Percentiles rank a stretch among this genome's conserved stretches.
These are phyloP conservation scores for Rhododendron mucronatum DNA, from an alignment of 148 eudicot species.

Conservation along the genomic window DNA sequence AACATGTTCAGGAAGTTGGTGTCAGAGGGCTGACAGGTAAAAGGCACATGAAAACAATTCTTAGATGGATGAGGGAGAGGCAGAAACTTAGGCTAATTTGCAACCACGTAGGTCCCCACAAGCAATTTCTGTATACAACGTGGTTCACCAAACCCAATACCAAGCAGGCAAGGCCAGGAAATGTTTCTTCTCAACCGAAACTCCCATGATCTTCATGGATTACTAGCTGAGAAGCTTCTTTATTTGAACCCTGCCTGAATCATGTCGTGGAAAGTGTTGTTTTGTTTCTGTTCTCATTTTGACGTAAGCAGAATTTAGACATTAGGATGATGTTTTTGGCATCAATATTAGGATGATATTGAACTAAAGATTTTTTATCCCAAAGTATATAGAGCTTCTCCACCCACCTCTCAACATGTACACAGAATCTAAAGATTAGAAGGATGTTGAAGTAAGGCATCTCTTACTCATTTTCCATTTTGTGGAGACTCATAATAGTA, in stretches of 20 bases:
- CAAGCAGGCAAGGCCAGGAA: slow-evolving; percentile 28
- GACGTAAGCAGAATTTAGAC: background rate
- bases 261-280: background rate
- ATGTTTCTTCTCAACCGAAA: slow-evolving; percentile 25
- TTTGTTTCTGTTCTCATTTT: background rate
- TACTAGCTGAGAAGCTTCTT: background rate
- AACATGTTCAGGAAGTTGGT: slow-evolving; percentile 56
- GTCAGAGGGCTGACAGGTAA: slow-evolving; percentile 67
- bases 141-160: slow-evolving; percentile 68
- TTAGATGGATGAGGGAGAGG: slow-evolving; percentile 86
- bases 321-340: background rate
- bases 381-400: background rate
- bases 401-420: background rate
- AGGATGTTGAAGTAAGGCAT: background rate
- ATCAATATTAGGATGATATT: background rate
- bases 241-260: background rate
- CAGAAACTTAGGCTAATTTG: slow-evolving; percentile 67
- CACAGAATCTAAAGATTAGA: background rate
- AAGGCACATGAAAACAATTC: slow-evolving; percentile 68
- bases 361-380: background rate
- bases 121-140: slow-evolving; percentile 75
- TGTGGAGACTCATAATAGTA: background rate
- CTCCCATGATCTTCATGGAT: background rate
- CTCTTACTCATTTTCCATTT: background rate
- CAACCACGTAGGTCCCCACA: slow-evolving; percentile 67